Evolutionary conservation across 306 rosid genomes (phyloP), one percentile per base, ranked within the genome.

Genomic region (Lupinus albus): DNA sequence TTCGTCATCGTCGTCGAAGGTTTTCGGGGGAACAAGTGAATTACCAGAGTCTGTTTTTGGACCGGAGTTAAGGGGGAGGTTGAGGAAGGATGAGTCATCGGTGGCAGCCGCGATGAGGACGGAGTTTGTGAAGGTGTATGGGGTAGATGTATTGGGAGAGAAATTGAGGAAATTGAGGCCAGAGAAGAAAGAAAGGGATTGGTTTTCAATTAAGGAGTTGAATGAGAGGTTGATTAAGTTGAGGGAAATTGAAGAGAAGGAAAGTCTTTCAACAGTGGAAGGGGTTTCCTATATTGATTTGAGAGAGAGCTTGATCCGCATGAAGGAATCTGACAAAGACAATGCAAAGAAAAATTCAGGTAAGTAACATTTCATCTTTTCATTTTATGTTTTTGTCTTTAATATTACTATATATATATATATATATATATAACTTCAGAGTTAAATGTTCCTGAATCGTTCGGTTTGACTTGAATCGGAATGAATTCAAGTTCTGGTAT

Each of bases 181-280:
- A 1, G 76, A 39, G 4, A 84, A n/a, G 3, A 81, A 72, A 65
- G 80, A 72, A 33, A 64, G 50, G 1, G 62, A 53, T 1, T 73
- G 79, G 88, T 89, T 92, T 78, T 84, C 96, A 0, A 46, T 92
- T 57, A 54, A 9, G 25, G 96, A 92, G 66, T 76, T 92, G 85
- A 84, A 53, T 67, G 85, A 82, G 68, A 87, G 95, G 84, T 70
- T 92, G 87, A 45, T 2, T 56, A 81, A 74, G 78, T 46, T 92
- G 67, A 85, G 85, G 77, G 78, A 82, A 46, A 54, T 77, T 64
- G 95, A 89, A 46, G 78, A 78, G 81, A 56, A 15, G 38, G 84
- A 81, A 64, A 4, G 55, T 1, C 28, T 14, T n/a, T 42, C 76
- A 0, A 0, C 5, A 6, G 0, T 11, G 8, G 0, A 0, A 0